A percentile compares a stretch with the other conserved stretches of the same genome.
These are phyloP conservation scores for Lippia alba DNA, from an alignment of 305 asterid species.

Conservation along the genomic window DNA sequence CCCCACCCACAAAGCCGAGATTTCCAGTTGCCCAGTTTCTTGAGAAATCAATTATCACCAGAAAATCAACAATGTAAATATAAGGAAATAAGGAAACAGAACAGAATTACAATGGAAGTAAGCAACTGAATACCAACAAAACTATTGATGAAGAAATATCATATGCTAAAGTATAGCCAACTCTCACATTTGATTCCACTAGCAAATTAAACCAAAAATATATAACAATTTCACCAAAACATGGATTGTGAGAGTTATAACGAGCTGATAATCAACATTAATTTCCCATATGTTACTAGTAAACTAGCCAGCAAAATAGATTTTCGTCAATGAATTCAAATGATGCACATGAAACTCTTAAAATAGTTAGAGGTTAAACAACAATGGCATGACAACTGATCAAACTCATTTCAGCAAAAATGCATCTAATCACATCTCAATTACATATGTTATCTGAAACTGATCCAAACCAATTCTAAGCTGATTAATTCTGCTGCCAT, in stretches of 20 bases:
- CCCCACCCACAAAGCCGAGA: slow-evolving; percentile 88
- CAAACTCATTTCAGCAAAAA: neutral
- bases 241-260: neutral
- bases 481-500: neutral
- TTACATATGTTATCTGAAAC: neutral
- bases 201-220: neutral
- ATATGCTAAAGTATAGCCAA: neutral
- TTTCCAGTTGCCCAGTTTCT: slow-evolving; percentile 74
- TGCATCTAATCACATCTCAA: neutral
- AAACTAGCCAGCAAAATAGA: neutral
- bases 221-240: neutral
- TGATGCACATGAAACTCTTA: neutral
- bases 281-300: neutral
- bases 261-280: neutral
- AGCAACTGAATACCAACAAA: neutral
- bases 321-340: neutral
- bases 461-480: too few species aligned
- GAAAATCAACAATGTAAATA: slow-evolving; percentile 19
- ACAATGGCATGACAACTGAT: neutral
- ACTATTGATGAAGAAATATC: neutral
- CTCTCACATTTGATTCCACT: neutral
- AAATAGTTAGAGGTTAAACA: neutral
- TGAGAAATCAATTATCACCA: slow-evolving; percentile 36
- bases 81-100: slow-evolving; percentile 18
- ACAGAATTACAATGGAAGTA: neutral